Evolutionary conservation across 164 flowering plant species (phyloP).

Genomic region (Vitis riparia): DNA sequence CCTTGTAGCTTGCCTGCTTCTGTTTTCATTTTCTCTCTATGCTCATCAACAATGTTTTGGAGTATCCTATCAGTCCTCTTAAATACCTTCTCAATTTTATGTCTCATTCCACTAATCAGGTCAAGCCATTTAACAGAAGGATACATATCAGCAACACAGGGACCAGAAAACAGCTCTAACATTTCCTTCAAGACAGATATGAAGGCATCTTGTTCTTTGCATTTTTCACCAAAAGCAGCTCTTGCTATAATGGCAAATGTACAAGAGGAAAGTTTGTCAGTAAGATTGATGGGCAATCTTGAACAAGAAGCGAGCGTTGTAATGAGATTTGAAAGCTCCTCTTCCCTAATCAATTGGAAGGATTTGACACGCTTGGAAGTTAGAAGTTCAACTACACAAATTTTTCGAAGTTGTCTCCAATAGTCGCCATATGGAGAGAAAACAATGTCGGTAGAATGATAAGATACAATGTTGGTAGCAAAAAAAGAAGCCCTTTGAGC

Average conservation of each 20-base stretch:
- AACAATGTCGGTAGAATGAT: no score
- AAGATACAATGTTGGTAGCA: no score
- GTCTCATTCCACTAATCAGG: constrained; percentile 9
- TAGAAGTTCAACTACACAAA: no score
- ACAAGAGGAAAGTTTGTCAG: constrained; percentile 13
- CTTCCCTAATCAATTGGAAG: no score
- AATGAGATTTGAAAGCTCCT: neutral
- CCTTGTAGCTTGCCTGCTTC: constrained; percentile 6
- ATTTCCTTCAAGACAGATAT: constrained; percentile 5
- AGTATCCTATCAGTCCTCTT: constrained; percentile 7
- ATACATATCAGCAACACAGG: constrained; percentile 5
- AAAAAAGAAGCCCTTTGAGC: no score
- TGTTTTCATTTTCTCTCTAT: constrained; percentile 8
- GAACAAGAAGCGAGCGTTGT: neutral
- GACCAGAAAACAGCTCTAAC: constrained; percentile 9
- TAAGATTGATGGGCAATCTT: constrained; percentile 15
- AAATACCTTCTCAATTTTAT: constrained; percentile 15
- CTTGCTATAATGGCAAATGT: constrained; percentile 19
- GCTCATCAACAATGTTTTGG: no score
- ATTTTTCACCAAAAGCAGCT: constrained; percentile 23
- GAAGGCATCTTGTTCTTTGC: constrained; percentile 19
- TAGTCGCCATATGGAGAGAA: no score
- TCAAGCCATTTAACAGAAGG: no score
- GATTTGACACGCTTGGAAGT: no score
- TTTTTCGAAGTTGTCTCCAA: no score